These are phyloP conservation scores for Termitomyces sp. DNA, from an alignment of 768 basidiomycete genomes.

Conservation along the genomic window DNA sequence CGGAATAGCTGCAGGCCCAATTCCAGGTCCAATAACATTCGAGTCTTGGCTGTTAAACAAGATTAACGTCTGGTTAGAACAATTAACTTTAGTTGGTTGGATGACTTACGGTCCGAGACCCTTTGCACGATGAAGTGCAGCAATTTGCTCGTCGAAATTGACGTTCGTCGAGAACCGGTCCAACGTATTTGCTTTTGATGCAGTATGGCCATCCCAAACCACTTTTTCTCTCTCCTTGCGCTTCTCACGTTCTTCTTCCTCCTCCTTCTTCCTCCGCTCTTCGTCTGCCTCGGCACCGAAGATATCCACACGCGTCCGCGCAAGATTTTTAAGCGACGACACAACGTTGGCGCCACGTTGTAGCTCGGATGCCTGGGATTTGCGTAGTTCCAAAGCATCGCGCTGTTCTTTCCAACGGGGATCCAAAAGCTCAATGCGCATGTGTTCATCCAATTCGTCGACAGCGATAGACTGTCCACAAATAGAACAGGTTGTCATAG, in stretches of 20 bases:
- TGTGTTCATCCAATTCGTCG: conserved; percentile 94
- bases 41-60: conserved; percentile 51
- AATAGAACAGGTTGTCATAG: conserved; percentile 85
- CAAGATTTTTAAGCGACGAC: conserved; percentile 88
- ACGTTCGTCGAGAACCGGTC: conserved; percentile 92
- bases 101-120: conserved; percentile 77
- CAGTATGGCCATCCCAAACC: conserved; percentile 98
- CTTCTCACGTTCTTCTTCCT: conserved; percentile 77
- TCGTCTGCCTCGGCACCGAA: conserved; percentile 95
- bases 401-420: conserved; percentile 98
- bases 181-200: conserved; percentile 85
- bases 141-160: conserved; percentile 97
- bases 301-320: conserved; percentile 93
- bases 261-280: conserved; percentile 79
- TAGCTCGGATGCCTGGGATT: conserved; percentile 82
- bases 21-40: conserved; percentile 82
- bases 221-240: conserved; percentile 90
- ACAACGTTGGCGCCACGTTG: conserved; percentile 92
- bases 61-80: not conserved
- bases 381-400: conserved; percentile 81
- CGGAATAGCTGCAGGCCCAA: conserved; percentile 75
- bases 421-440: conserved; percentile 96
- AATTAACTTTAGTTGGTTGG: not conserved
- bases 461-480: conserved; percentile 96
- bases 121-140: conserved; percentile 90